Base-by-base conservation (phyloP, 805 yeast genomes). In the Grigorovia jiainica region DNA sequence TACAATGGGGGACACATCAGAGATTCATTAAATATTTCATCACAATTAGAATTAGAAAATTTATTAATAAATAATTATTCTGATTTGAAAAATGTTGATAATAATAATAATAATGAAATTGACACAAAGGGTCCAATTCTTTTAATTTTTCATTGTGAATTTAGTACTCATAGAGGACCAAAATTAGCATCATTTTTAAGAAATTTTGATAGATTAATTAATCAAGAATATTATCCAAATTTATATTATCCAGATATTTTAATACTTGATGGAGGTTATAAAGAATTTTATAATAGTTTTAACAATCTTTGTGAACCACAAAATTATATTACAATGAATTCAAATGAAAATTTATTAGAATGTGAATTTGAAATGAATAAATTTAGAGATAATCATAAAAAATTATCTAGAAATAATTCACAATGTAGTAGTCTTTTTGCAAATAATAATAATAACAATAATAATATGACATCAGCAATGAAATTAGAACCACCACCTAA, bases 121-220 rank as follows among this genome's bases (percentile, higher is more conserved):
- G 34, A 34, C 17, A 16, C 7, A 21, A 16, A 33, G 7, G 25
- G 29, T 16, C 50, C 60, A 16, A 69, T 68, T 17, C 65, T 92
- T 42, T 60, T 90, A 6, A 71, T 92, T 9, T 90, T 92, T 67
- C 97, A 92, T 63, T 92, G 98, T 64, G 98, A 92, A 63, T 90
- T 87, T 60, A 82, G 94, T 31, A 77, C 94, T 5, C 86, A 82
- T 57, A 71, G 98, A 45, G 95, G 97, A n/a, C 98, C 98, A 4
- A 67, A 82, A 38, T 77, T 92, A 82, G 97, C 97, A 1, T 69
- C 78, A 41, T 87, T 87, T 58, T 70, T 92, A 43, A 70, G 98
- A 47, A 80, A 80, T 45, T 74, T 83, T 51, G 98, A 92, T 64
- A 74, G 98, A 47, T 72, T 73, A 32, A 51, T 77, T 40, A 87